Evolutionary conservation across 2,329 filamentous ascomycete genomes (phyloP).

Genomic region (Clarireedia sp.): DNA sequence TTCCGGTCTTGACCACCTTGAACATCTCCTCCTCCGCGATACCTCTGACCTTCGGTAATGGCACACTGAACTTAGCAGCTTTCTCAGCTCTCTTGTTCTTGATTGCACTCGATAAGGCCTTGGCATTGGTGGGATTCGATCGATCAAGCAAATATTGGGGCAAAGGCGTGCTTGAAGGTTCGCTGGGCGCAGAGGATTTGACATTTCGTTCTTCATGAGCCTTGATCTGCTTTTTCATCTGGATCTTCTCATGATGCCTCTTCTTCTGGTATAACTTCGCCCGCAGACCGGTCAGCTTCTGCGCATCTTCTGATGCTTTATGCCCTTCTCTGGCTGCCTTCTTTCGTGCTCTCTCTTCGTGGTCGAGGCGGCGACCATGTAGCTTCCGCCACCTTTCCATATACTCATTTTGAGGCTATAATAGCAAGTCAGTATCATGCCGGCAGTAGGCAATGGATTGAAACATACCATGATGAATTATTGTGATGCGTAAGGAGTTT

Average conservation of each 20-base stretch:
- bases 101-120: conserved; percentile 75
- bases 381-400: conserved; percentile 72
- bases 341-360: conserved; percentile 76
- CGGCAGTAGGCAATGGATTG: conserved; percentile 15
- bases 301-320: conserved; percentile 79
- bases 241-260: conserved; percentile 94
- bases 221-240: conserved; percentile 92
- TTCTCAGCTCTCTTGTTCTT: conserved; percentile 95
- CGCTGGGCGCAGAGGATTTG: conserved; percentile 71
- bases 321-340: conserved; percentile 80
- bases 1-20: conserved; percentile 90
- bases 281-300: conserved; percentile 83
- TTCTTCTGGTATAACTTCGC: conserved; percentile 93
- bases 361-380: conserved; percentile 38
- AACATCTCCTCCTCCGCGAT: conserved; percentile 98
- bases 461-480: conserved; percentile 18
- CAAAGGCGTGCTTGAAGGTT: conserved; percentile 73
- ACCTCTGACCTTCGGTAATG: conserved; percentile 85
- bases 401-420: conserved; percentile 73
- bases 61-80: conserved; percentile 86
- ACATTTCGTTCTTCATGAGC: conserved; percentile 93
- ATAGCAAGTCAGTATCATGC: background rate
- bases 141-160: conserved; percentile 92
- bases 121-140: conserved; percentile 45
- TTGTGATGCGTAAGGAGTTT: conserved; percentile 10